Base-by-base conservation (phyloP, 352 stramenopile species). In the Globisporangium paroecandrum region DNA sequence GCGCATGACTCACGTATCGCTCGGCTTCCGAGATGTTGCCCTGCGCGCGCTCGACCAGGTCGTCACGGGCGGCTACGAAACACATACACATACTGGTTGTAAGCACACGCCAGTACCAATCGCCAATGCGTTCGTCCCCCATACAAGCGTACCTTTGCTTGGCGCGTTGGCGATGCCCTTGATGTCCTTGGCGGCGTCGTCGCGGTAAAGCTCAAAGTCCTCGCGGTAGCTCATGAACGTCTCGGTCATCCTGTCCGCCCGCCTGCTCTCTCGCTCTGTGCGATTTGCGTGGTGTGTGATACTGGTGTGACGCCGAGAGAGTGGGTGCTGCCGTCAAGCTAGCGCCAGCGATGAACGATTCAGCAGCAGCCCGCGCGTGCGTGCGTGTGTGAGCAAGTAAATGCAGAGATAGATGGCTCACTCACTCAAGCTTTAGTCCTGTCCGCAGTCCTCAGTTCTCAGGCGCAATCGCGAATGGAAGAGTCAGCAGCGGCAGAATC, bases 121-220 rank as follows among this genome's bases (percentile, higher is more conserved):
- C 15, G 38, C 2, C 27, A 22, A 41, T 22, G 43, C 18, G 43
- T 12, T 20, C 18, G 15, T 49, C 5, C 2, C 18, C 4, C 6
- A 12, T 36, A 9, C 7, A 36, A 36, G 13, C 32, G 6, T 15
- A 80, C 73, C 62, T 58, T 77, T 62, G 59, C 58, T 70, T 15
- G 70, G 29, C 15, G 85, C 83, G 58, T 84, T 85, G 20, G 76
- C 38, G 38, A 91, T 81, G 59, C 72, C 65, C 72, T 85, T 85
- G 68, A 93, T 90, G 69, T 91, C 83, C 57, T 77, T 61, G 71
- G 85, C 84, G 27, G 83, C 85, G 58, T 93, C 85, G 54, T 93
- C 85, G 64, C 85, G 83, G 66, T 84, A 93, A 68, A 91, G 85
- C 64, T 93, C 83, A 76, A 93, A 93, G 79, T 93, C 83, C 68